A percentile compares a stretch with the other conserved stretches of the same genome.
phyloP scores from a whole-genome alignment of 306 rosid species.

The Carpinus viminea region DNA sequence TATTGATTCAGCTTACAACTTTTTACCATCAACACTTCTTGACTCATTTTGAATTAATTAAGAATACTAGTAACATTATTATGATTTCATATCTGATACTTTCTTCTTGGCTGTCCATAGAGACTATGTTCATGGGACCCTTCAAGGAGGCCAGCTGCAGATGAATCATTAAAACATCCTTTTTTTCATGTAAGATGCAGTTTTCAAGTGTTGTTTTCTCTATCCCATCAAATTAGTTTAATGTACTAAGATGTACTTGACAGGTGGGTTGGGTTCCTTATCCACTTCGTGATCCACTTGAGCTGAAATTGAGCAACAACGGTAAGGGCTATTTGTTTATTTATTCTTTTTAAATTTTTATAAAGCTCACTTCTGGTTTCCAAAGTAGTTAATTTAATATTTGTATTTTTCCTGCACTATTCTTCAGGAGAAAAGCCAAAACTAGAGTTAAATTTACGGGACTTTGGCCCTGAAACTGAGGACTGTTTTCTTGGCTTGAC shows the following conservation, averaged over 20 bases:
- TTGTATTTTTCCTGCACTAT: constrained; percentile 23
- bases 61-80: background rate
- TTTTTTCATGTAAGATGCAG: constrained; percentile 63
- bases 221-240: constrained; percentile 24
- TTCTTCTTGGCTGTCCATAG: constrained; percentile 38
- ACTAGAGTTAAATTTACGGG: constrained; percentile 74
- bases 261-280: constrained; percentile 68
- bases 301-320: constrained; percentile 72
- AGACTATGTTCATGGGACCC: constrained; percentile 81
- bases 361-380: constrained; percentile 15
- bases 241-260: constrained; percentile 34
- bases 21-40: constrained; percentile 10
- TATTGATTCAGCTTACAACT: constrained; percentile 22
- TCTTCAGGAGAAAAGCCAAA: constrained; percentile 69
- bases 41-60: constrained; percentile 6
- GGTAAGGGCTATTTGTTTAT: constrained; percentile 43
- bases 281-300: constrained; percentile 69
- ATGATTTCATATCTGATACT: constrained; percentile 21
- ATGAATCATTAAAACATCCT: constrained; percentile 73
- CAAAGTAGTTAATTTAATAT: constrained; percentile 1
- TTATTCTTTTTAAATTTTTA: constrained; percentile 14
- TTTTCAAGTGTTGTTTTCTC: constrained; percentile 21
- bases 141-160: constrained; percentile 75
- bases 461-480: constrained; percentile 83
- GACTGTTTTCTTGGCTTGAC: constrained; percentile 94